A percentile compares a stretch with the other conserved stretches of the same genome.
These are phyloP conservation scores for Cerrena zonata DNA, from an alignment of 1,284 basidiomycete species.

Conservation along the genomic window DNA sequence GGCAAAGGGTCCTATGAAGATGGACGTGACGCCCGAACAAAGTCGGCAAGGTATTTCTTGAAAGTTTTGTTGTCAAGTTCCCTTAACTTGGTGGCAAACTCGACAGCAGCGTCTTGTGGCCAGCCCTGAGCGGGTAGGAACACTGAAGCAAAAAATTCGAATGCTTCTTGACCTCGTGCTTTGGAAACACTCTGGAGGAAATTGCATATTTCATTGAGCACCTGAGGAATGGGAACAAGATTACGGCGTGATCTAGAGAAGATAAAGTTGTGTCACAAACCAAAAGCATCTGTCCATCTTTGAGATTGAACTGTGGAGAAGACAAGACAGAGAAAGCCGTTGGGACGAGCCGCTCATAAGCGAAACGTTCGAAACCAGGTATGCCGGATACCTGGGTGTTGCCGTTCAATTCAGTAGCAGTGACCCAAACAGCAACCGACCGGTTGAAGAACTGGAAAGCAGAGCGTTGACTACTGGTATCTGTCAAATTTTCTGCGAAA, in stretches of 20 bases:
- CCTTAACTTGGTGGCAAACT: conserved; percentile 74
- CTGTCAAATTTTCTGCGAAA: conserved; percentile 70
- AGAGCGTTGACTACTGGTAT: conserved; percentile 71
- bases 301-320: conserved; percentile 76
- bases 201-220: conserved; percentile 81
- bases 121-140: conserved; percentile 88
- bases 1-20: conserved; percentile 39
- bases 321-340: conserved; percentile 81
- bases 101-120: conserved; percentile 71
- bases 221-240: conserved; percentile 42
- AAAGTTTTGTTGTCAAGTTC: conserved; percentile 80
- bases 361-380: conserved; percentile 88
- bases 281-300: conserved; percentile 79
- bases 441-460: conserved; percentile 79
- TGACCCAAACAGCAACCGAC: conserved; percentile 79
- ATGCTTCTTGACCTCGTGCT: conserved; percentile 79
- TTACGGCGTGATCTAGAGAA: background rate
- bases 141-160: conserved; percentile 73
- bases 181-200: conserved; percentile 77
- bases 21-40: conserved; percentile 66
- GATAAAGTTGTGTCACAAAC: conserved; percentile 47
- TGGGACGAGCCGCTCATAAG: conserved; percentile 85
- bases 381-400: conserved; percentile 43
- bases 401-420: conserved; percentile 38
- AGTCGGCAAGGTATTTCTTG: conserved; percentile 85